phyloP scores from a whole-genome alignment of 2,329 filamentous ascomycete genomes.

The Dryadomyces quercivorus region DNA sequence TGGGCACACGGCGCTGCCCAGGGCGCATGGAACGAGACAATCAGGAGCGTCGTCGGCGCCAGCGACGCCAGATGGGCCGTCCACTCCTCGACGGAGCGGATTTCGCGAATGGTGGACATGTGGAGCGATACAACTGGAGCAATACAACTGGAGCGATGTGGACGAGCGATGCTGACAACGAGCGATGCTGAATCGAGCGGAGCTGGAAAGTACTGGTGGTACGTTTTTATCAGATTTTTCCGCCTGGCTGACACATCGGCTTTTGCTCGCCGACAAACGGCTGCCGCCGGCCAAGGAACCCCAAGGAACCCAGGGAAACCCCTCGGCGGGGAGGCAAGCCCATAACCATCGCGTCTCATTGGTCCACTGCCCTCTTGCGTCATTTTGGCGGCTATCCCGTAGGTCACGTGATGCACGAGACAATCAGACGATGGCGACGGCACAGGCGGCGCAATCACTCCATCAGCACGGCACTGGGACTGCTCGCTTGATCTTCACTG shows the following conservation, averaged over 20 bases:
- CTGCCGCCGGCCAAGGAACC: background rate
- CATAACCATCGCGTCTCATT: background rate
- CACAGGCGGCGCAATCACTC: too few relatives aligned
- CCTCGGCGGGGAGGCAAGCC: background rate
- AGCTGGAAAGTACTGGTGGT: too few relatives aligned
- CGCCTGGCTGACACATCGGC: slow-evolving; percentile 7
- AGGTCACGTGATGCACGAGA: background rate
- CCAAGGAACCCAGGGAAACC: too few relatives aligned
- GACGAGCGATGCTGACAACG: too few relatives aligned
- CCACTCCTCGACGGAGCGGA: slow-evolving; percentile 65
- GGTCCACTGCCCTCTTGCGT: background rate
- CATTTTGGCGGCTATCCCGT: background rate
- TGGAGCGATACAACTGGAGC: too few relatives aligned
- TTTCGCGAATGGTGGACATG: slow-evolving; percentile 70
- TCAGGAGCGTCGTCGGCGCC: slow-evolving; percentile 57
- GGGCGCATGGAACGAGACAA: slow-evolving; percentile 90
- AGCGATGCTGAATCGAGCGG: too few relatives aligned
- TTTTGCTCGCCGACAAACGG: slow-evolving; percentile 10
- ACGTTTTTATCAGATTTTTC: background rate
- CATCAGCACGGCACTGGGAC: too few relatives aligned
- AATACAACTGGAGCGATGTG: too few relatives aligned
- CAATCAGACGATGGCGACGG: background rate
- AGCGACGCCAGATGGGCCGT: slow-evolving; percentile 53
- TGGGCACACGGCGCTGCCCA: slow-evolving; percentile 95
- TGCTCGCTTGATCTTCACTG: too few relatives aligned